Base-by-base conservation (phyloP, 2,329 filamentous ascomycete species). In the Penicillium verrucosum region DNA sequence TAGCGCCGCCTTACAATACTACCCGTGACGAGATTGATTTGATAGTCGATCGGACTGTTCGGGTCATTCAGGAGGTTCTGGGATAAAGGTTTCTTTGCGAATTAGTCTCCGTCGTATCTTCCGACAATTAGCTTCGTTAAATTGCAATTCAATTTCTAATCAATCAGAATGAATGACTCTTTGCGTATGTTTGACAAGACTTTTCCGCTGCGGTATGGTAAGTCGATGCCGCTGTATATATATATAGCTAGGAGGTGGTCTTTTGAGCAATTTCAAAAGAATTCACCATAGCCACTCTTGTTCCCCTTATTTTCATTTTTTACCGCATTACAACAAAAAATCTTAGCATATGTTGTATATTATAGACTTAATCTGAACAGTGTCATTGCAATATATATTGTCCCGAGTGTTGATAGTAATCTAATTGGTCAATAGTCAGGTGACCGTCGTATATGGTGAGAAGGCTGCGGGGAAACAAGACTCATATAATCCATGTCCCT, bases 1-100 rank as follows among this genome's bases (percentile, higher is more conserved):
- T 85, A 40, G 77, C 80, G 0, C 82, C 82, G 2, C 74, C 82
- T 3, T 85, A 80, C 67, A 83, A 77, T 53, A 73, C 80, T 41
- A 81, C 75, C 0, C 67, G 74, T 10, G 72, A 67, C 4, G 80
- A 84, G 10, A 69, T 85, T 29, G 73, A 78, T 12, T 57, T 69
- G 42, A 79, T 85, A 38, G 81, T 82, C n/a, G 70, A 78, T 18
- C 71, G 71, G 0, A 73, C 78, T 1, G 69, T 62, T 30, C 60
- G 61, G 10, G 76, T 81, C 1, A 70, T 84, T 30, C 66, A 75
- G 12, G 72, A 77, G 10, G 62, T 68, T 23, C 50, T 65, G 23
- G 71, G 64, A 29, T 50, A 56, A 10, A 5, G 9, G 12, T 7
- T 16, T 46, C 7, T 14, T 10, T 14, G 12, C 4, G 1, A n/a